Base-by-base conservation (phyloP, 805 yeast genomes). In the Saccharomycopsis selenospora region DNA sequence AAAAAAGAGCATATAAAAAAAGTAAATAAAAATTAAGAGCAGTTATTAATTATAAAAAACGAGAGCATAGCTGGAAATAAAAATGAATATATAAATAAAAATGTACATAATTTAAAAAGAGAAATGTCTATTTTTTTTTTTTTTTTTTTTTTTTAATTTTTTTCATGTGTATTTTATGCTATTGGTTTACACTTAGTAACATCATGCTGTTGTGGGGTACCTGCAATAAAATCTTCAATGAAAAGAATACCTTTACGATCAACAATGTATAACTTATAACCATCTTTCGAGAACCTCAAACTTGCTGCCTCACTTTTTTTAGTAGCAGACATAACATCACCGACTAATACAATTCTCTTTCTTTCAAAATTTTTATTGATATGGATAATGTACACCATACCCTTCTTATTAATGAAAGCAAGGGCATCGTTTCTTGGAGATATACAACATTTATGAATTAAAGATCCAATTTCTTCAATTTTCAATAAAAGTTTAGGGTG, bases 401-500 rank as follows among this genome's bases (percentile, higher is more conserved):
- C 98, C 48, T 79, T 79, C 51, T 85, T 77, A 59, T 85, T 93
- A 18, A 89, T 64, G 56, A 85, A 82, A 2, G 91, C 95, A 25
- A 88, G 71, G 0, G 93, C 82, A 60, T 89, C 95, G 26, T 93
- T 90, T 20, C 95, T 69, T 1, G 96, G 96, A 2, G 95, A 85
- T 0, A 85, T 73, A 20, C 82, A 80, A 49, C 82, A 77, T 41
- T 72, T 71, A 61, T 90, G 95, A 49, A 89, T 84, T 4, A 78
- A 70, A 2, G 85, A 76, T 0, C 98, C 97, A 13, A 90, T 75
- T 57, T 90, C 95, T 48, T 83, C 85, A 13, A 89, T 67, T 55
- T 81, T 75, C 60, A 81, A 64, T 3, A 80, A 59, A 61, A 83
- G 63, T 27, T 76, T 69, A 0, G 89, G 88, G 47, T 78, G 80